phyloP scores from a whole-genome alignment of 140 eudicot species.

The Ambrosia hybrid region DNA sequence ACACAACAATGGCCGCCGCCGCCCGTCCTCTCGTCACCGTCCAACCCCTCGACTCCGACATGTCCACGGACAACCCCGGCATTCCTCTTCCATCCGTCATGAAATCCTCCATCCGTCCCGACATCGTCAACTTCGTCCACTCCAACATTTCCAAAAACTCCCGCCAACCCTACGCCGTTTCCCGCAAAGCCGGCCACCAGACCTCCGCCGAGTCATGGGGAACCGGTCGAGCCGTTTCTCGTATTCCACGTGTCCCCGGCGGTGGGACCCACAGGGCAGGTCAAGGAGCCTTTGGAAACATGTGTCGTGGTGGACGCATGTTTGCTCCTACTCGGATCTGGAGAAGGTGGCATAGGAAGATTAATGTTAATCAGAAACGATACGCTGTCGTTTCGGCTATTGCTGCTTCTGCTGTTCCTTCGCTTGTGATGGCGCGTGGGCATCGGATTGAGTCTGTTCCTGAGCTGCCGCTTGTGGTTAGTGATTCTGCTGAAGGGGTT shows the following conservation, averaged over 20 bases:
- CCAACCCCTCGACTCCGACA: conserved; percentile 55
- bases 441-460: conserved; percentile 61
- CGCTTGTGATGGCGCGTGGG: conserved; percentile 63
- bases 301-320: conserved; percentile 87
- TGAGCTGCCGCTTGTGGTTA: conserved; percentile 57
- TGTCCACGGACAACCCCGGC: conserved; percentile 53
- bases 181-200: conserved; percentile 66
- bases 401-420: conserved; percentile 60
- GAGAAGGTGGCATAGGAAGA: conserved; percentile 61
- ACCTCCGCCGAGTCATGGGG: conserved; percentile 33
- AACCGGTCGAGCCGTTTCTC: conserved; percentile 52
- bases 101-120: conserved; percentile 60
- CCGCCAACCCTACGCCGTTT: conserved; percentile 83
- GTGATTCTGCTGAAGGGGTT: conserved; percentile 45
- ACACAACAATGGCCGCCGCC: conserved; percentile 42
- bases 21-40: conserved; percentile 61
- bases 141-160: conserved; percentile 56
- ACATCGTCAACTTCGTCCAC: conserved; percentile 45
- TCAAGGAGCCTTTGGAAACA: conserved; percentile 78
- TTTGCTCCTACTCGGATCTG: conserved; percentile 74
- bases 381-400: conserved; percentile 69
- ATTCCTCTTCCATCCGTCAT: conserved; percentile 62
- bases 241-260: conserved; percentile 83
- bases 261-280: conserved; percentile 92
- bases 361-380: conserved; percentile 59